A percentile compares a stretch with the other conserved stretches of the same genome.
These are phyloP conservation scores for Haplographium delicatum DNA, from an alignment of 495 filamentous ascomycete species.

Conservation along the genomic window DNA sequence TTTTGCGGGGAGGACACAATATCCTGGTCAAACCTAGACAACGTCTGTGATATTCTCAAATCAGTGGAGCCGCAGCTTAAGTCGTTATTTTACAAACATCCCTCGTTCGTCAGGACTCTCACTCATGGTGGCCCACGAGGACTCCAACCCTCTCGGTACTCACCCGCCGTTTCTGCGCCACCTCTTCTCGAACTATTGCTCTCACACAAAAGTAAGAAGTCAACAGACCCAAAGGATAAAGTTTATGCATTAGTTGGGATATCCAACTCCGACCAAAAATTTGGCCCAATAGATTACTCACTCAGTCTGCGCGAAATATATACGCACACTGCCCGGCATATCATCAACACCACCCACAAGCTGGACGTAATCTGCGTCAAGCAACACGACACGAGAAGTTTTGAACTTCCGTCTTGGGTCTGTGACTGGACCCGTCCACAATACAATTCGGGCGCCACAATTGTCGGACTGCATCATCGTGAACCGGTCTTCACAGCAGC, in stretches of 20 bases:
- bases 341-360: constrained; percentile 12
- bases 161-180: constrained; percentile 6
- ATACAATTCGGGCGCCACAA: background rate
- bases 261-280: constrained; percentile 8
- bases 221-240: constrained; percentile 23
- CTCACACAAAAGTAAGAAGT: constrained; percentile 23
- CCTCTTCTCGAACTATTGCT: constrained; percentile 18
- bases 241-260: constrained; percentile 24
- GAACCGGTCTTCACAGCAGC: constrained; percentile 7
- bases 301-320: constrained; percentile 9
- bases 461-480: constrained; percentile 16
- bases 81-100: constrained; percentile 6
- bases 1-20: constrained; percentile 18
- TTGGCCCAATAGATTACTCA: constrained; percentile 18
- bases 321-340: constrained; percentile 18
- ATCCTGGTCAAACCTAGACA: constrained; percentile 11
- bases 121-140: constrained; percentile 14
- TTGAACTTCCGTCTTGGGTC: constrained; percentile 20
- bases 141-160: constrained; percentile 13
- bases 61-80: background rate
- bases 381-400: constrained; percentile 9
- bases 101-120: constrained; percentile 15
- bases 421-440: constrained; percentile 20
- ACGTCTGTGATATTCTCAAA: constrained; percentile 11
- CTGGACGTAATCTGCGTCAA: constrained; percentile 23